Evolutionary conservation across 1,284 basidiomycete species (phyloP).

Genomic region (Sanguinoderma infundibulare): DNA sequence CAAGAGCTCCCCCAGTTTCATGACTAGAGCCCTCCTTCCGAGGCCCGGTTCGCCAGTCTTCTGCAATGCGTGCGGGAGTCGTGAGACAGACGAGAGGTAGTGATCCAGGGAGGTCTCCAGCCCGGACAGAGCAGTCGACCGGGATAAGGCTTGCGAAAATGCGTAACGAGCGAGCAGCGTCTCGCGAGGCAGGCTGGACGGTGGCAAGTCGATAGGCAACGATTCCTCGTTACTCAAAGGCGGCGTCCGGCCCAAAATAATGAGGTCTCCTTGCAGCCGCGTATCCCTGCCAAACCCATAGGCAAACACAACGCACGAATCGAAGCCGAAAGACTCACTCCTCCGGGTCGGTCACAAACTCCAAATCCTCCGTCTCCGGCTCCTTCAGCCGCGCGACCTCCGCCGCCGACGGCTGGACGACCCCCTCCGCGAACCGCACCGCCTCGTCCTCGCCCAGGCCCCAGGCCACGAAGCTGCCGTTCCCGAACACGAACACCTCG

Average conservation of each 20-base stretch:
- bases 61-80: constrained; percentile 75
- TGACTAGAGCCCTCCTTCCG: constrained; percentile 78
- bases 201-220: constrained; percentile 48
- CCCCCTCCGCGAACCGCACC: constrained; percentile 63
- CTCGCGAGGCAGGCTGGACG: constrained; percentile 57
- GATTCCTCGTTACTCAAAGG: constrained; percentile 49
- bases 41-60: constrained; percentile 83
- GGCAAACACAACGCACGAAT: constrained; percentile 16
- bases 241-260: constrained; percentile 79
- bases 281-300: constrained; percentile 59
- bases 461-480: constrained; percentile 89
- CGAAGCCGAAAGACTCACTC: constrained; percentile 58
- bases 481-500: constrained; percentile 88
- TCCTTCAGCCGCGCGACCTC: constrained; percentile 71
- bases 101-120: constrained; percentile 82
- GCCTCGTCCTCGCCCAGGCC: constrained; percentile 85
- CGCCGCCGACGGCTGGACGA: constrained; percentile 59
- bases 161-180: constrained; percentile 86
- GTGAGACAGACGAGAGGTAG: constrained; percentile 82
- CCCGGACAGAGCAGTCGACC: constrained; percentile 84
- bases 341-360: constrained; percentile 87
- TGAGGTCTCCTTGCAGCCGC: constrained; percentile 86
- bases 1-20: constrained; percentile 88
- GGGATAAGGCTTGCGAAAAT: constrained; percentile 86
- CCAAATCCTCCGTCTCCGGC: constrained; percentile 86